Evolutionary conservation across 129 eudicot species (phyloP).

Genomic region (Artemisia annua): DNA sequence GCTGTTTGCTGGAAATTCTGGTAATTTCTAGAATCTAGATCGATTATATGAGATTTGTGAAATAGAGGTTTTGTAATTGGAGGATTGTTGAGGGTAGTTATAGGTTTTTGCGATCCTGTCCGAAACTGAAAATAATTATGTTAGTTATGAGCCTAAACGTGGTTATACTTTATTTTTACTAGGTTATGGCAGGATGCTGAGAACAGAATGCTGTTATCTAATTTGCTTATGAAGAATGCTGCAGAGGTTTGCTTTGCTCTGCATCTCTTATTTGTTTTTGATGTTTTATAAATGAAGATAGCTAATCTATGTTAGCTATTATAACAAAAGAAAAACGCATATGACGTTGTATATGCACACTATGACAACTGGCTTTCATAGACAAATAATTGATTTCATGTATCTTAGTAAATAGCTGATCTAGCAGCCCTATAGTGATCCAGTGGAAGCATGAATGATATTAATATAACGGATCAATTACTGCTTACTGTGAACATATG

Average conservation of each 20-base stretch:
- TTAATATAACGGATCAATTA: too few species aligned
- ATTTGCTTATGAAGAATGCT: conserved; percentile 45
- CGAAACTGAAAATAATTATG: neutral
- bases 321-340: conserved; percentile 4
- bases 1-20: neutral
- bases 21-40: too few species aligned
- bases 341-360: neutral
- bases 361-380: neutral
- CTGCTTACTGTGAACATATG: too few species aligned
- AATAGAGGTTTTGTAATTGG: conserved; percentile 4
- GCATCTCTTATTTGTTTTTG: neutral
- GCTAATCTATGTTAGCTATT: neutral
- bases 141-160: conserved; percentile 20
- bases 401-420: too few species aligned
- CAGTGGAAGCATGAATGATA: too few species aligned
- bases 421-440: too few species aligned
- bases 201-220: conserved; percentile 54
- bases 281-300: neutral
- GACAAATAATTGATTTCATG: too few species aligned
- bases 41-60: neutral
- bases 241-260: conserved; percentile 54
- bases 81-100: conserved; percentile 5
- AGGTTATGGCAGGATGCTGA: conserved; percentile 97
- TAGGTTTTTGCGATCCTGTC: neutral
- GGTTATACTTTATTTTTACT: neutral